Conservation (phyloP, 768 basidiomycete genomes). For the Strobilomyces confusus region DNA sequence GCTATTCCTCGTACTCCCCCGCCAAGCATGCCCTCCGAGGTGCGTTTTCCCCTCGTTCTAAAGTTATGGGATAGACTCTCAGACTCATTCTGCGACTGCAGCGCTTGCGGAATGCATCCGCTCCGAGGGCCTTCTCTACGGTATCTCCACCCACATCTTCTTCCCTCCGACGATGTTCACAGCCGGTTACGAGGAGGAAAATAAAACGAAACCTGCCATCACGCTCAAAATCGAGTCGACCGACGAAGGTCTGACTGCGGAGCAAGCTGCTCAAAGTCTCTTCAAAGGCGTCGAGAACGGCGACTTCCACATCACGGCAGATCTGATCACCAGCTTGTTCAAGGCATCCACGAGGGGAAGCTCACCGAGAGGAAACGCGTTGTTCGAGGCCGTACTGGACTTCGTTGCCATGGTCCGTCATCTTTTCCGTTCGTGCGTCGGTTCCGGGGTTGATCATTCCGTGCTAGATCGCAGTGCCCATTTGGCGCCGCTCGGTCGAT, state of each 20-base stretch:
- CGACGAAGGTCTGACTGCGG: slow-evolving; percentile 62
- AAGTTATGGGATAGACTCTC: neutral
- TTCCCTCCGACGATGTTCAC: slow-evolving; percentile 80
- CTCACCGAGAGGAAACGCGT: slow-evolving; percentile 51
- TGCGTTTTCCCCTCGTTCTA: slow-evolving; percentile 25
- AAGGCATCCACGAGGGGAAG: slow-evolving; percentile 60
- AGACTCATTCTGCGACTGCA: slow-evolving; percentile 24
- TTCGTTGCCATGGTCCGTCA: slow-evolving; percentile 43
- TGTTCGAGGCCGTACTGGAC: slow-evolving; percentile 49
- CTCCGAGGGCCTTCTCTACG: slow-evolving; percentile 75
- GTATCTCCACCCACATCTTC: slow-evolving; percentile 74
- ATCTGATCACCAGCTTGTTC: slow-evolving; percentile 65
- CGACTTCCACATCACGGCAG: slow-evolving; percentile 70
- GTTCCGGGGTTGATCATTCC: neutral
- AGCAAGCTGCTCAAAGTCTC: slow-evolving; percentile 55
- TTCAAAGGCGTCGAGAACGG: slow-evolving; percentile 69
- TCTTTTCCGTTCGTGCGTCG: neutral
- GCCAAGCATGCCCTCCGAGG: slow-evolving; percentile 85
- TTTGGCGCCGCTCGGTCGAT: slow-evolving; percentile 52
- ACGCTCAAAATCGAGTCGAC: slow-evolving; percentile 71
- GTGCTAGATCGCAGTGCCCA: slow-evolving; percentile 44
- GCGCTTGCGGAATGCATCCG: slow-evolving; percentile 82
- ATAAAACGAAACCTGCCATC: slow-evolving; percentile 71
- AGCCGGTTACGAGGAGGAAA: slow-evolving; percentile 74
- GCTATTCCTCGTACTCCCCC: slow-evolving; percentile 77